Percentiles rank a stretch among this genome's conserved stretches.
phyloP scores from a whole-genome alignment of 2,329 filamentous ascomycete genomes.

The Keithomyces neogunnii region DNA sequence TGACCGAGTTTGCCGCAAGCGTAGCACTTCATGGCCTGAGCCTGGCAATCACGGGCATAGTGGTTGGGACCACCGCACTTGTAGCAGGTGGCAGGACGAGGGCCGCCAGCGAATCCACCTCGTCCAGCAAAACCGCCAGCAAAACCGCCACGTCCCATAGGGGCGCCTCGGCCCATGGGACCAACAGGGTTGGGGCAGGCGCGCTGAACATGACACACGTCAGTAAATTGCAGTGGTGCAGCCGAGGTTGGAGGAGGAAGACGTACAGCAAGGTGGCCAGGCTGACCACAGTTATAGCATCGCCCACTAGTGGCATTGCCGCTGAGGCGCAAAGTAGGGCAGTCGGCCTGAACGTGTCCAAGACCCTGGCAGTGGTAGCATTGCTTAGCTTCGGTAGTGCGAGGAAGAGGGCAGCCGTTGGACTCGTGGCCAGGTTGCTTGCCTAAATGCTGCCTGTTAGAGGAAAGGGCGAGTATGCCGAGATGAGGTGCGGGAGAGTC shows the following conservation, averaged over 20 bases:
- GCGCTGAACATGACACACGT: slow-evolving; percentile 40
- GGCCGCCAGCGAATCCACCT: slow-evolving; percentile 65
- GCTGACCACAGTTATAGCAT: slow-evolving; percentile 94
- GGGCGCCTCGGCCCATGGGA: slow-evolving; percentile 55
- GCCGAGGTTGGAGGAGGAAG: not conserved
- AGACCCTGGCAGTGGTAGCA: slow-evolving; percentile 99
- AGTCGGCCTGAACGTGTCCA: slow-evolving; percentile 97
- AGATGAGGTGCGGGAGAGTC: slow-evolving; percentile 21
- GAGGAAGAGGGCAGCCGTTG: slow-evolving; percentile 91
- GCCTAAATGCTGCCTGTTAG: slow-evolving; percentile 34
- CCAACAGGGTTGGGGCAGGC: slow-evolving; percentile 72
- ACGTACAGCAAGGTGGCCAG: slow-evolving; percentile 82
- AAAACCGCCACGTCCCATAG: slow-evolving; percentile 64
- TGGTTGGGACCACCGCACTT: slow-evolving; percentile 87
- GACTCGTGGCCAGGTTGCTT: slow-evolving; percentile 95
- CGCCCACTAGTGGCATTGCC: slow-evolving; percentile 74
- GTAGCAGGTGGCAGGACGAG: slow-evolving; percentile 63
- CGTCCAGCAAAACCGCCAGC: slow-evolving; percentile 53
- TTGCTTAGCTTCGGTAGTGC: slow-evolving; percentile 98
- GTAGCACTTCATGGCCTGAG: slow-evolving; percentile 97
- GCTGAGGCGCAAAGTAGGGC: slow-evolving; percentile 88
- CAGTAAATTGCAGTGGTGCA: slow-evolving; percentile 4
- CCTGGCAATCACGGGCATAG: slow-evolving; percentile 96
- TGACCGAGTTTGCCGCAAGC: slow-evolving; percentile 92
- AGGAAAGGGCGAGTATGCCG: not conserved